Evolutionary conservation across 73 alveolate genomes (phyloP).

Genomic region (Uronychia binucleata): DNA sequence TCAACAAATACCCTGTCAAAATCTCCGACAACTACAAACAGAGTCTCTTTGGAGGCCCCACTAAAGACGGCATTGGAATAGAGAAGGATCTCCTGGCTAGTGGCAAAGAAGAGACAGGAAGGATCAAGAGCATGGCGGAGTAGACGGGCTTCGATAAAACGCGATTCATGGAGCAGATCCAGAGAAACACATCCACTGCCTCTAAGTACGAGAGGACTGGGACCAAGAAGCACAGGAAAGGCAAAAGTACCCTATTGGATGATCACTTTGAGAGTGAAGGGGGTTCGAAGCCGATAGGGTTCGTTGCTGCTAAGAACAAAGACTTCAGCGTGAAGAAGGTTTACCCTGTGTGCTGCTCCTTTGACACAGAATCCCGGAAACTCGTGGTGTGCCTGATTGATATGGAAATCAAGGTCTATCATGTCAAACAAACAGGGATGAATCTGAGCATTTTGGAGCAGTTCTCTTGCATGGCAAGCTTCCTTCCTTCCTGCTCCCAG

Average conservation of each 20-base stretch:
- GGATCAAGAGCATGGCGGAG: no score
- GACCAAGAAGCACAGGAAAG: background rate
- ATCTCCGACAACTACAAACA: background rate
- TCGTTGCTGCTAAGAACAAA: constrained; percentile 5
- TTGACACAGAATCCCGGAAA: constrained; percentile 8
- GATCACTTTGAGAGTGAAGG: background rate
- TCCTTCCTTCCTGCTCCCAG: background rate
- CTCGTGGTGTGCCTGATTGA: constrained; percentile 46
- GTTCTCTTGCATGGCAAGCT: background rate
- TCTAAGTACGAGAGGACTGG: background rate
- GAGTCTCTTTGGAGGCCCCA: no score
- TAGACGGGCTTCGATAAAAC: background rate
- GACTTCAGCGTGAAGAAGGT: constrained; percentile 22
- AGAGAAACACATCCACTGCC: no score
- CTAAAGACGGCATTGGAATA: no score
- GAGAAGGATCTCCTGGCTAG: no score
- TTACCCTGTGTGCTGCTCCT: constrained; percentile 36
- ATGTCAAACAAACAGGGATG: constrained; percentile 26
- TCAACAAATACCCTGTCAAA: background rate
- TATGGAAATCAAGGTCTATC: constrained; percentile 29
- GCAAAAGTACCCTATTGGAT: background rate
- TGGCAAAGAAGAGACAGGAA: no score
- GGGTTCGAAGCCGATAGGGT: background rate
- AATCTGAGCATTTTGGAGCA: background rate
- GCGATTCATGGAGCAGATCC: background rate